phyloP scores from a whole-genome alignment of 1,139 yeast species.

The Zygosaccharomyces pseudobailii region DNA sequence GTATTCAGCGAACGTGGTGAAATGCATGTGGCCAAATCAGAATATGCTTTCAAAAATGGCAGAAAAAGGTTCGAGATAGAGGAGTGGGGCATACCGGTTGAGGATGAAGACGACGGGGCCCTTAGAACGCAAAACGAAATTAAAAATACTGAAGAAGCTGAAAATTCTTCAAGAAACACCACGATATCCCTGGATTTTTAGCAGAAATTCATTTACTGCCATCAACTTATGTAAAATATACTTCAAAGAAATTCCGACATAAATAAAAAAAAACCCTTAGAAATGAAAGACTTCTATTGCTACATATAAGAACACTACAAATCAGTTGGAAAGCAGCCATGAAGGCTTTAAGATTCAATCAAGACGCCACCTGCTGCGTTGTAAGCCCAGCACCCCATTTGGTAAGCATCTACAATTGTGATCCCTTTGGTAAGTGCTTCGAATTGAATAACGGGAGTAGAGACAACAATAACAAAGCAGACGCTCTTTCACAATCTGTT shows the following conservation, averaged over 20 bases:
- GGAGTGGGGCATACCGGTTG: conserved; percentile 95
- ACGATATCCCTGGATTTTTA: conserved; percentile 17
- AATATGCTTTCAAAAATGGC: conserved; percentile 83
- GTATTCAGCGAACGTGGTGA: conserved; percentile 69
- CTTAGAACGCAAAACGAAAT: neutral
- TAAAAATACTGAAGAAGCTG: neutral
- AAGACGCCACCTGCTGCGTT: conserved; percentile 34
- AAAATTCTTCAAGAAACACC: conserved; percentile 13
- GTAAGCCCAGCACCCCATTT: conserved; percentile 18
- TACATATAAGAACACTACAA: neutral
- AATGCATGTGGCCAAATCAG: conserved; percentile 72
- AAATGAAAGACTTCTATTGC: neutral
- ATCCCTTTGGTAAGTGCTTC: conserved; percentile 35
- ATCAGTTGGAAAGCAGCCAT: conserved; percentile 7
- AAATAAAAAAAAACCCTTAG: neutral
- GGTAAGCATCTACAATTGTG: conserved; percentile 32
- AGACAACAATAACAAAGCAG: conserved; percentile 2
- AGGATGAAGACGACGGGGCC: conserved; percentile 52
- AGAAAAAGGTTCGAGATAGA: conserved; percentile 78
- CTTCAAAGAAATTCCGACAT: neutral
- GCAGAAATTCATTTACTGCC: neutral
- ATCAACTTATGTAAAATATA: neutral
- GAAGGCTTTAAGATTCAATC: conserved; percentile 31
- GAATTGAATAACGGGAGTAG: conserved; percentile 22
- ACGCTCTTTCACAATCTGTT: conserved; percentile 3